These are phyloP conservation scores for Hanseniaspora hatyaiensis DNA, from an alignment of 805 yeast genomes.

Conservation along the genomic window DNA sequence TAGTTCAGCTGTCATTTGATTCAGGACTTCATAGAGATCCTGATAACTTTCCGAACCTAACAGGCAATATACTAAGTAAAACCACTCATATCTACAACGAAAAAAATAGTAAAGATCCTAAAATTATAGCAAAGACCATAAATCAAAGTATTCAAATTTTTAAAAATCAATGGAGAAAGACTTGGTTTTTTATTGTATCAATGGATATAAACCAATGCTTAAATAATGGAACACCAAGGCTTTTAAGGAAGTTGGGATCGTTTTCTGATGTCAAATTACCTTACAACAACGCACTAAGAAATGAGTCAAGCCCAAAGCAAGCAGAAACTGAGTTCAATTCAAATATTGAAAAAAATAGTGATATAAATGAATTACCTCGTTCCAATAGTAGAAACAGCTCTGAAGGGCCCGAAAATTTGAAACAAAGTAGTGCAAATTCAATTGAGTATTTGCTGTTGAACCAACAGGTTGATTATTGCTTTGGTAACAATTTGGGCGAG, in stretches of 20 bases:
- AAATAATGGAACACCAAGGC: conserved; percentile 33
- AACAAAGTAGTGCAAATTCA: neutral
- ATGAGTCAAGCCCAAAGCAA: neutral
- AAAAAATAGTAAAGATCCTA: conserved; percentile 15
- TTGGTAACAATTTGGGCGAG: conserved; percentile 26
- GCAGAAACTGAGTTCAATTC: conserved; percentile 23
- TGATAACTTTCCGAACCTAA: conserved; percentile 36
- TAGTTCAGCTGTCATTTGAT: conserved; percentile 55
- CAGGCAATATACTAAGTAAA: conserved; percentile 19
- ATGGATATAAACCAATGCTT: conserved; percentile 36
- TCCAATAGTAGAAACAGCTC: neutral
- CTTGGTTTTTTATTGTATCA: conserved; percentile 41
- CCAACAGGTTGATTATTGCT: conserved; percentile 17
- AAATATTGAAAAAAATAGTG: too few species aligned
- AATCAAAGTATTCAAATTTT: conserved; percentile 28
- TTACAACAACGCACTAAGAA: conserved; percentile 16
- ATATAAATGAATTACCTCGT: too few species aligned
- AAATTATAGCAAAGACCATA: conserved; percentile 21
- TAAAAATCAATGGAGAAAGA: conserved; percentile 45
- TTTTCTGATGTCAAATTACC: conserved; percentile 38
- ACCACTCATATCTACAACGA: conserved; percentile 1
- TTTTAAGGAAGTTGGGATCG: conserved; percentile 30
- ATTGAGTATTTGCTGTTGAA: conserved; percentile 1
- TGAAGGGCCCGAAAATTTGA: neutral
- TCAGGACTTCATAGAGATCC: conserved; percentile 65